These are phyloP conservation scores for Fraxinus baroniana DNA, from an alignment of 305 asterid species.

Conservation along the genomic window DNA sequence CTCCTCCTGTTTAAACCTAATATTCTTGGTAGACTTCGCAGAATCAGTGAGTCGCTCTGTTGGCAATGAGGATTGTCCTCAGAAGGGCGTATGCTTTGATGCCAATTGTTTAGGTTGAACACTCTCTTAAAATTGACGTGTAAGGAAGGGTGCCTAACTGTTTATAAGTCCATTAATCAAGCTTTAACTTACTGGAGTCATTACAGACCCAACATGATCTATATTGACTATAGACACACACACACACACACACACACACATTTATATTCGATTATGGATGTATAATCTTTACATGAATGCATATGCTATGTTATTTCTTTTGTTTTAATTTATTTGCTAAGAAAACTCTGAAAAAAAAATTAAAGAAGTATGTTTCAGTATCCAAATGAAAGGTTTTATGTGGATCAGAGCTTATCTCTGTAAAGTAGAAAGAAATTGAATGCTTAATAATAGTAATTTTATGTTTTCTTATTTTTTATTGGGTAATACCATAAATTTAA, in stretches of 20 bases:
- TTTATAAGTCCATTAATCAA: not conserved
- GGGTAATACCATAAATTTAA: not conserved
- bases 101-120: not conserved
- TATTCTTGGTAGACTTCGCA: not conserved
- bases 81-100: not conserved
- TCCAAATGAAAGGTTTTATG: not conserved
- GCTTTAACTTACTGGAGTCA: not conserved
- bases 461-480: not conserved
- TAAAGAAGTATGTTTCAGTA: not conserved
- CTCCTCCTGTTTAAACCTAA: not conserved
- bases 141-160: not conserved
- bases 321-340: not conserved
- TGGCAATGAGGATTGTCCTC: not conserved
- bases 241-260: not conserved
- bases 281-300: not conserved
- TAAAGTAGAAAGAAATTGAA: not conserved
- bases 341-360: not conserved
- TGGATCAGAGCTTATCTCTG: not conserved
- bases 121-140: not conserved
- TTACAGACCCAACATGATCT: not conserved
- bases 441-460: not conserved
- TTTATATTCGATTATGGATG: not conserved
- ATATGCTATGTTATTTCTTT: not conserved
- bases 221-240: not conserved
- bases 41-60: not conserved